Evolutionary conservation across 768 basidiomycete species (phyloP).

Genomic region (Amylocystis lapponica): DNA sequence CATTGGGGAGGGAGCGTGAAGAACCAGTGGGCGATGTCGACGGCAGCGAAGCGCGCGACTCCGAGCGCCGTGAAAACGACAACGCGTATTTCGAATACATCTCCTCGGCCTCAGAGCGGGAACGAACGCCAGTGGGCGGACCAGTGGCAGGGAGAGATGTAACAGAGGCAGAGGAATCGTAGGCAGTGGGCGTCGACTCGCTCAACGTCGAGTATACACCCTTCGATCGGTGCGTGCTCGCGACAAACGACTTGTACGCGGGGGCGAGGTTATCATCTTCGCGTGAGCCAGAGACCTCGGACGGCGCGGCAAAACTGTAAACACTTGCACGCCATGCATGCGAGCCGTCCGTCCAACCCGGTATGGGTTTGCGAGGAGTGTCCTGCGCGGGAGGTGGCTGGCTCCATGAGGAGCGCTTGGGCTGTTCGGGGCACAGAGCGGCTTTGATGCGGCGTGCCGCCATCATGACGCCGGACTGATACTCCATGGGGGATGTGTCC

Average conservation of each 20-base stretch:
- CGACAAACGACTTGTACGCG: slow-evolving; percentile 39
- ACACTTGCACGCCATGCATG: slow-evolving; percentile 63
- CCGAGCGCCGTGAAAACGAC: slow-evolving; percentile 49
- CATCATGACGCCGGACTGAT: slow-evolving; percentile 65
- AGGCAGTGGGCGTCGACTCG: neutral
- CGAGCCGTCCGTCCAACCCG: slow-evolving; percentile 66
- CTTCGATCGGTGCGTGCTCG: slow-evolving; percentile 43
- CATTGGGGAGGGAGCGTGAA: slow-evolving; percentile 30
- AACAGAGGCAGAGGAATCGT: neutral
- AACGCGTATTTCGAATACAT: slow-evolving; percentile 51
- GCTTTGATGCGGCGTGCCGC: slow-evolving; percentile 50
- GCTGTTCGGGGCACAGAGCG: slow-evolving; percentile 37
- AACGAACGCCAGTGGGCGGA: slow-evolving; percentile 21
- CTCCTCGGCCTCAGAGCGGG: slow-evolving; percentile 30
- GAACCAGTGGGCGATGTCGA: slow-evolving; percentile 29
- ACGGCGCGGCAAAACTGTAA: slow-evolving; percentile 46
- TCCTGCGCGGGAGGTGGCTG: slow-evolving; percentile 15
- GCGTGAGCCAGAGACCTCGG: slow-evolving; percentile 16
- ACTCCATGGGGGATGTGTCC: slow-evolving; percentile 33
- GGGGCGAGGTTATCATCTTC: slow-evolving; percentile 26
- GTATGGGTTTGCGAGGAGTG: slow-evolving; percentile 37
- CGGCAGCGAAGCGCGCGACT: slow-evolving; percentile 39
- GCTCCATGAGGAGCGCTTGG: slow-evolving; percentile 23
- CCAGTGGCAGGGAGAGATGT: slow-evolving; percentile 9
- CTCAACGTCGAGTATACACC: slow-evolving; percentile 46